A percentile compares a stretch with the other conserved stretches of the same genome.
phyloP scores from a whole-genome alignment of 169 alveolate genomes.

The Cardiosporidium cionae region DNA sequence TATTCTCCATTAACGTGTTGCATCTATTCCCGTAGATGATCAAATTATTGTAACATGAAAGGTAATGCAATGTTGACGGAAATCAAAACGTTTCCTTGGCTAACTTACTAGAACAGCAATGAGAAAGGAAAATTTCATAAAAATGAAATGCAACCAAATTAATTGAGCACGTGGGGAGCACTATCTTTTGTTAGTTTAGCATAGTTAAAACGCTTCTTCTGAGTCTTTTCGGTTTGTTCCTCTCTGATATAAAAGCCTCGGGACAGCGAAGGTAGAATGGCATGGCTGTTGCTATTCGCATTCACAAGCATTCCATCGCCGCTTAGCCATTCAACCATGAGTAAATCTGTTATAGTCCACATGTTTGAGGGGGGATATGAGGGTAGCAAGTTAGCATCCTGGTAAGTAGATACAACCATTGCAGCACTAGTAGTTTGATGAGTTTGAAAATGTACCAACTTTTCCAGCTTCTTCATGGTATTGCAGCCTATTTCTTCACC shows the following conservation, averaged over 20 bases:
- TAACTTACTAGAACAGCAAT: no score
- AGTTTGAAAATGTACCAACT: no score
- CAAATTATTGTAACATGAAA: no score
- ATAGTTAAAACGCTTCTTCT: not conserved
- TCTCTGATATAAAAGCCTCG: not conserved
- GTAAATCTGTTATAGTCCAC: not conserved
- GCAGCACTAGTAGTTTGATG: no score
- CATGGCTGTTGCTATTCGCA: not conserved
- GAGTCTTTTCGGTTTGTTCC: not conserved
- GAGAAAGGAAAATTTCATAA: no score
- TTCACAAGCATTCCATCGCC: not conserved
- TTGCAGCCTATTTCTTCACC: no score
- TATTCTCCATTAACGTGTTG: no score
- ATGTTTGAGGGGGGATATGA: not conserved
- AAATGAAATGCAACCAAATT: not conserved
- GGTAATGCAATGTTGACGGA: no score
- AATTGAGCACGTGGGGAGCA: not conserved
- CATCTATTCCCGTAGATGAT: no score
- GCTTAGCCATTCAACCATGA: not conserved
- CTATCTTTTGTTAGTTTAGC: not conserved
- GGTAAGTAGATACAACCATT: not conserved
- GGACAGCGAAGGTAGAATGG: not conserved
- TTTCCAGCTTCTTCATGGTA: no score
- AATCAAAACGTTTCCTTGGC: no score
- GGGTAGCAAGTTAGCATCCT: not conserved